Conservation (phyloP, 2,329 filamentous ascomycete species). For the Annulohypoxylon truncatum region DNA sequence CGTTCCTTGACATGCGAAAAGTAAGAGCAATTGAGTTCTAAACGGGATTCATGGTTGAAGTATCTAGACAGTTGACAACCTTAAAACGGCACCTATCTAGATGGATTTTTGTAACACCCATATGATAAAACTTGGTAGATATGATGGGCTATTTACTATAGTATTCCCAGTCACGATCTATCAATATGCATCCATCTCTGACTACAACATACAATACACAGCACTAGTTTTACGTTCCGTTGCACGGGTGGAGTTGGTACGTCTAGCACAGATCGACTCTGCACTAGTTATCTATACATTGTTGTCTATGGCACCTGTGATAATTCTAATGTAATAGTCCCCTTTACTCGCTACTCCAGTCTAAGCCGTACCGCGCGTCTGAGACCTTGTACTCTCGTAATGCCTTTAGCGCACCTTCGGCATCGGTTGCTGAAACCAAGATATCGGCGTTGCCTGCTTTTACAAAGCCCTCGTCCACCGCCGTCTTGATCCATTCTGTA, state of each 20-base stretch:
- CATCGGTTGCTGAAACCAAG: constrained; percentile 77
- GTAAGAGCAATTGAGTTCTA: not conserved
- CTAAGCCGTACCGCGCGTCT: constrained; percentile 79
- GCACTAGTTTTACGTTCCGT: constrained; percentile 15
- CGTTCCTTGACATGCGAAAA: not conserved
- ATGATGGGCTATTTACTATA: not conserved
- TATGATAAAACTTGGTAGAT: not conserved
- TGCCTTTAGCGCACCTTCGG: constrained; percentile 76
- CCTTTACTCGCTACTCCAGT: constrained; percentile 70
- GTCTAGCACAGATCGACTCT: constrained; percentile 6
- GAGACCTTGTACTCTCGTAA: constrained; percentile 81
- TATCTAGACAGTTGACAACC: too few relatives aligned
- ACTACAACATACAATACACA: not conserved
- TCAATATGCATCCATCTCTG: not conserved
- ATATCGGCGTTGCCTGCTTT: constrained; percentile 77
- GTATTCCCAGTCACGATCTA: not conserved
- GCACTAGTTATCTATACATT: constrained; percentile 21
- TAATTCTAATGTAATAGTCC: constrained; percentile 14
- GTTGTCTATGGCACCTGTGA: not conserved
- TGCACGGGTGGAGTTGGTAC: not conserved
- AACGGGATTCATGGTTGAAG: not conserved
- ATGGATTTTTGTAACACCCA: too few relatives aligned
- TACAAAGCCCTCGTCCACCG: constrained; percentile 83
- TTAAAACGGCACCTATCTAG: not conserved
- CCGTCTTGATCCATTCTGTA: constrained; percentile 81